Evolutionary conservation across 192 early-diverging fungal genomes (phyloP), one percentile per base, ranked within the genome.

Genomic region (Coemansia sp.): DNA sequence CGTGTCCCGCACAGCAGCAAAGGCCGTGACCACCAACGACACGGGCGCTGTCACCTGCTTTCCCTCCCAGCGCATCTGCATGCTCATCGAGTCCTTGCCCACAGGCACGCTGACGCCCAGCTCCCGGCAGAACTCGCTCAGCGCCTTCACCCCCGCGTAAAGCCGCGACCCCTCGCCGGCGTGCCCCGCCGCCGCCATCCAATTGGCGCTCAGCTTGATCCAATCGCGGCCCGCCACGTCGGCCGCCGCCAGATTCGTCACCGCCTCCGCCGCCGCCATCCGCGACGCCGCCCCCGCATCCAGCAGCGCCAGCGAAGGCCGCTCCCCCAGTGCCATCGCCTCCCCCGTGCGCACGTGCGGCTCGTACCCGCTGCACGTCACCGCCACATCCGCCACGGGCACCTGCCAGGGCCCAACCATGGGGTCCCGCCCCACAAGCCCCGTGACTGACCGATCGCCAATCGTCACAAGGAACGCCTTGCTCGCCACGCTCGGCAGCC

Each of bases 71-170:
- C 90, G 90, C 84, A 95, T 93, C 85, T 96, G 95, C 98, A 99
- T 99, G 42, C 93, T 95, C 96, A 98, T 96, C 9, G 96, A 98
- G 84, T 99, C 98, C 87, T 99, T 99, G 62, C 98, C 98, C 19
- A 99, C 98, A 6, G 98, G 98, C 63, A 99, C 93, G 48, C 92
- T 90, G 68, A 99, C 86, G 24, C 96, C 95, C 42, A 99, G 85
- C 48, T 87, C 86, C 46, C 94, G 95, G 82, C 98, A 98, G 59
- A 99, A 78, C 48, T 94, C 94, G 44, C 97, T 95, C 63, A 99
- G 87, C 35, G 97, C 94, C 66, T 92, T 77, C 8, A 98, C 98
- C 34, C 94, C 98, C 45, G 91, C 89, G 72, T 98, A 99, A 40
- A 99, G 79, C 50, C 90, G 87, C 31, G 94, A 85, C 19, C 96